Evolutionary conservation across 495 filamentous ascomycete species (phyloP).

Genomic region (Xylaria curta): DNA sequence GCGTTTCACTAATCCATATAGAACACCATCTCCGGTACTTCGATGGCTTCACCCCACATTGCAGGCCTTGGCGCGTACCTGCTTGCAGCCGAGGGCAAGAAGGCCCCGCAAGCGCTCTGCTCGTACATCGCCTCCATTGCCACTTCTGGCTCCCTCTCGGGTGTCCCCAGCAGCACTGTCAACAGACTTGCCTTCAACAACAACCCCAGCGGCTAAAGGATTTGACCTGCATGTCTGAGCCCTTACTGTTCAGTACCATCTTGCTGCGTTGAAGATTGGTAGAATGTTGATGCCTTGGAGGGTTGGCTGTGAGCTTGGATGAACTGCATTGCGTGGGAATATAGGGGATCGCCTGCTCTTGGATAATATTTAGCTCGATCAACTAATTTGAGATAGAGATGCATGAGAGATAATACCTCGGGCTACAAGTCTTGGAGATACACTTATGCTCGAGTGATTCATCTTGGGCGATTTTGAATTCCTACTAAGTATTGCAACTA

Average conservation of each 20-base stretch:
- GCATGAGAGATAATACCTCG: conserved; percentile 8
- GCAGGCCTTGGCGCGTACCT: conserved; percentile 68
- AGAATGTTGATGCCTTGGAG: neutral
- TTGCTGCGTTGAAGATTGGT: neutral
- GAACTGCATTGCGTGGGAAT: neutral
- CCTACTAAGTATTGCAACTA: neutral
- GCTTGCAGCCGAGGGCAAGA: conserved; percentile 53
- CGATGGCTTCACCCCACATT: conserved; percentile 70
- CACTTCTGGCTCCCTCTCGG: conserved; percentile 42
- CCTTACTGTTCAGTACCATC: neutral
- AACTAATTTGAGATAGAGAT: neutral
- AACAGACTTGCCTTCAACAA: conserved; percentile 61
- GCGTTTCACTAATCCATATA: conserved; percentile 28
- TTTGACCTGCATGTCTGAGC: neutral
- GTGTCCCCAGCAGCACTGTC: conserved; percentile 50
- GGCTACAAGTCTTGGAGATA: neutral
- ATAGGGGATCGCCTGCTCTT: neutral
- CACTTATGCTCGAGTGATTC: neutral
- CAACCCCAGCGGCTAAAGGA: conserved; percentile 45
- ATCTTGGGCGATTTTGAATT: neutral
- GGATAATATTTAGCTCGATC: neutral
- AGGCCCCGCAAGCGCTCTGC: conserved; percentile 55
- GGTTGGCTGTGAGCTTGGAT: neutral
- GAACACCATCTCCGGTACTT: conserved; percentile 74
- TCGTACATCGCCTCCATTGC: conserved; percentile 49